Base-by-base conservation (phyloP, 495 filamentous ascomycete species). In the Podospora fimiseda region DNA sequence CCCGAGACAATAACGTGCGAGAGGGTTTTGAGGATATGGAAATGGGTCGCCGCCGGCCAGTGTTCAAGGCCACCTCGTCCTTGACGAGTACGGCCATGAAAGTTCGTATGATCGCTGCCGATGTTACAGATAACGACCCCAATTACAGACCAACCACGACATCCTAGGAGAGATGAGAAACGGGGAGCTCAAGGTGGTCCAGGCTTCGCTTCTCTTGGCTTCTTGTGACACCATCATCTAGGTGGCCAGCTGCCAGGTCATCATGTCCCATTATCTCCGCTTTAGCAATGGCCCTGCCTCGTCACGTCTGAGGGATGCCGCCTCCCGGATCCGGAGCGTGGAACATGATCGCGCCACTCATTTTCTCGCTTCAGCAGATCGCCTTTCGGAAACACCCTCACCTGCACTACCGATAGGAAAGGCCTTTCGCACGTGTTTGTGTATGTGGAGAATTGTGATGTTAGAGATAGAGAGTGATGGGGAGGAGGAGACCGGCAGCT, bases 261-360 rank as follows among this genome's bases (percentile, higher is more conserved):
- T 55, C 55, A 39, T 39, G 45, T 51, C 50, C 56, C n/a, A n/a
- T n/a, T n/a, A 56, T 59, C 54, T 59, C 51, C 54, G 51, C 51
- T 51, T 47, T 46, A 24, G 27, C 47, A 49, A 18, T 18, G 37
- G 46, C 23, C 46, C 56, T 43, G 23, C 33, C 46, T 45, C 37
- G 52, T 51, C 52, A 51, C 48, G 27, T 45, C 41, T 44, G 45
- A 27, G 41, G n/a, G 16, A 53, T 59, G 52, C 53, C 38, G 52
- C 47, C 33, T 56, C 42, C 52, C 59, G 59, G 24, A 24, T 22
- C 41, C 49, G 49, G 41, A 52, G 37, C 44, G 59, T 61, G 59
- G 27, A 58, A 61, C 59, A 38, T 50, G 49, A 47, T 52, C 49
- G 56, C 42, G 51, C 50, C 38, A 51, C 47, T 53, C 50, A 46